Percentiles rank a stretch among this genome's conserved stretches.
phyloP scores from a whole-genome alignment of 2,329 filamentous ascomycete species.

The Aspergillus hiratsukae region DNA sequence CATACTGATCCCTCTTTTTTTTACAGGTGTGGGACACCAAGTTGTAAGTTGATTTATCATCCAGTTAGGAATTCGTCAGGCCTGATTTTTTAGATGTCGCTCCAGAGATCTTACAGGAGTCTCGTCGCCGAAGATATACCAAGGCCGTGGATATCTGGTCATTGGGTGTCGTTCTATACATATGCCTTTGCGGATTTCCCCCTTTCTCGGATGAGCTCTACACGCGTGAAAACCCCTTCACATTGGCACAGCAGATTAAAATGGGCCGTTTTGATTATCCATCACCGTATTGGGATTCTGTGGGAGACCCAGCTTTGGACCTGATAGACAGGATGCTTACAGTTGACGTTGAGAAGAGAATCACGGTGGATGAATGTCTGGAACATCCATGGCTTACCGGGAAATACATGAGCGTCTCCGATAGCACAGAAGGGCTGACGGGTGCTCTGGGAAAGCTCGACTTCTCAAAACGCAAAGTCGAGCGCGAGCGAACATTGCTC shows the following conservation, averaged over 20 bases:
- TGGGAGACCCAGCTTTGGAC: conserved; percentile 82
- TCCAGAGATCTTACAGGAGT: conserved; percentile 85
- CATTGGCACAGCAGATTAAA: conserved; percentile 83
- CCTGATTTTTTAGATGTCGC: conserved; percentile 63
- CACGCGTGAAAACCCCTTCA: conserved; percentile 76
- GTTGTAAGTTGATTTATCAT: conserved; percentile 51
- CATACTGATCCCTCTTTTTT: neutral
- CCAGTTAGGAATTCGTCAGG: neutral
- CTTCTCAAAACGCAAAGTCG: conserved; percentile 74
- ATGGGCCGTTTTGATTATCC: conserved; percentile 88
- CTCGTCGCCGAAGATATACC: conserved; percentile 79
- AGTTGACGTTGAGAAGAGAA: conserved; percentile 76
- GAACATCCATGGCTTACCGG: conserved; percentile 84
- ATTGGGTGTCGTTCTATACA: conserved; percentile 94
- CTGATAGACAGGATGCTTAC: conserved; percentile 93
- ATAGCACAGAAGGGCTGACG: conserved; percentile 89
- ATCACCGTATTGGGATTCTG: conserved; percentile 89
- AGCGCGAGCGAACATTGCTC: conserved; percentile 79
- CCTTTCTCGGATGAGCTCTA: conserved; percentile 94
- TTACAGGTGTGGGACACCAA: conserved; percentile 76
- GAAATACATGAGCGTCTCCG: conserved; percentile 57
- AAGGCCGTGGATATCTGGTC: conserved; percentile 96
- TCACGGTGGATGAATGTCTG: conserved; percentile 85
- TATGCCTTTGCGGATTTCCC: conserved; percentile 93
- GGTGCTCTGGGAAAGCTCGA: conserved; percentile 79